A percentile compares a stretch with the other conserved stretches of the same genome.
Evolutionary conservation across 345 rosid genomes (phyloP).

Genomic region (Euphorbia peplus): DNA sequence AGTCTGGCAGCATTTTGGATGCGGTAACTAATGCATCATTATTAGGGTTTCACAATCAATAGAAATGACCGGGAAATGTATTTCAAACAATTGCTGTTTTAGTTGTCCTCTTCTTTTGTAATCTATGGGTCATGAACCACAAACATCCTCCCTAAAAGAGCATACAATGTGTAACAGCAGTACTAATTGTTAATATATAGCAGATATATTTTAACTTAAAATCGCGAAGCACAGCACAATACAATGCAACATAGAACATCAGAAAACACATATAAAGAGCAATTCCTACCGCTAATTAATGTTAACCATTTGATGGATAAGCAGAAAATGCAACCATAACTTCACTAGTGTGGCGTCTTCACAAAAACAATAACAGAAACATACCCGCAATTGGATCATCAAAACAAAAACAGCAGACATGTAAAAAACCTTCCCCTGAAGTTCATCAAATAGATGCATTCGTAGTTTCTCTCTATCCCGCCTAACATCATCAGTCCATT

Average conservation of each 20-base stretch:
- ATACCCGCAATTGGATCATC: background rate
- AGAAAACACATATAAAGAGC: background rate
- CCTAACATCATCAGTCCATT: too few species aligned
- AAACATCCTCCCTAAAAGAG: background rate
- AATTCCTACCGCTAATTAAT: background rate
- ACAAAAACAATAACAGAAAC: background rate
- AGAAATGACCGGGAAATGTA: background rate
- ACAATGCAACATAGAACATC: too few species aligned
- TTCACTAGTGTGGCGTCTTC: background rate
- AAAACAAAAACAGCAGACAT: background rate
- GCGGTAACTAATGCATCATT: background rate
- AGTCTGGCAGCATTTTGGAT: background rate
- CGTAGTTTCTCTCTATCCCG: background rate
- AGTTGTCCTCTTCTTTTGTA: background rate
- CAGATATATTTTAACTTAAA: background rate
- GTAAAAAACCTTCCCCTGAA: background rate
- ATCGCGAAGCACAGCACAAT: background rate
- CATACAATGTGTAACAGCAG: background rate
- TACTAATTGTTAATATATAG: background rate
- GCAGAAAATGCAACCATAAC: background rate
- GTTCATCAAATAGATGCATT: background rate
- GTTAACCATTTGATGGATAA: background rate
- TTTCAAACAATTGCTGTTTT: background rate
- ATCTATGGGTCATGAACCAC: background rate
- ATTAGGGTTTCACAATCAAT: background rate